These are phyloP conservation scores for Debaryomycetaceae sp. DNA, from an alignment of 1,139 yeast species.

Conservation along the genomic window DNA sequence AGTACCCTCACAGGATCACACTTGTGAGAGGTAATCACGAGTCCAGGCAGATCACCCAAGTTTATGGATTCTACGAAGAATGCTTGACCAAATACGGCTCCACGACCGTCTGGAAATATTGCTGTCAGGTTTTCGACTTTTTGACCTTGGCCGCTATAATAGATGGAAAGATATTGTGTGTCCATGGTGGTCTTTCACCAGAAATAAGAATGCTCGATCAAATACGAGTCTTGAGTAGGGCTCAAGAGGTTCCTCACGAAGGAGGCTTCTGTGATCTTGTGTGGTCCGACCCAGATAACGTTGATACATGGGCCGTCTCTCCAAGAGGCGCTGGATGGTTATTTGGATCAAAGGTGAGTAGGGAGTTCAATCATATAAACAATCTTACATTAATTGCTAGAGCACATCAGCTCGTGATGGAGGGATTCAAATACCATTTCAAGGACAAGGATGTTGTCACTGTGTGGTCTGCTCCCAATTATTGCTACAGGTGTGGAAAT, in stretches of 20 bases:
- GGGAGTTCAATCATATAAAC: conserved; percentile 92
- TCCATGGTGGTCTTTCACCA: conserved; percentile 97
- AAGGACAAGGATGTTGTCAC: conserved; percentile 94
- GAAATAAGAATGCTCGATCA: conserved; percentile 96
- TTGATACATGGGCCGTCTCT: conserved; percentile 97
- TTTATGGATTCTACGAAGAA: conserved; percentile 89
- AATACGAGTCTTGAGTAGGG: conserved; percentile 88
- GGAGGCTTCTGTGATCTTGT: conserved; percentile 97
- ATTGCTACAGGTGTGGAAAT: conserved; percentile 96
- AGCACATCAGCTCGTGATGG: conserved; percentile 98
- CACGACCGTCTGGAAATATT: conserved; percentile 96
- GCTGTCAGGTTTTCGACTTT: conserved; percentile 95
- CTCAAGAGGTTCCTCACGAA: conserved; percentile 99
- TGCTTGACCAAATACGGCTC: conserved; percentile 90
- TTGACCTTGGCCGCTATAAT: conserved; percentile 90
- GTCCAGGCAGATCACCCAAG: conserved; percentile 92
- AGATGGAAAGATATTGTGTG: conserved; percentile 90
- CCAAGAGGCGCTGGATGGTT: conserved; percentile 99
- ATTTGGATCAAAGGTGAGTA: conserved; percentile 87
- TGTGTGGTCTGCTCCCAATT: conserved; percentile 98
- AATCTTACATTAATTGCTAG: conserved; percentile 85
- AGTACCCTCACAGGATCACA: conserved; percentile 81
- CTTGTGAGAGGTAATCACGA: conserved; percentile 94
- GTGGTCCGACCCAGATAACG: conserved; percentile 98
- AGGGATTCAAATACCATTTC: conserved; percentile 94